Evolutionary conservation across 495 filamentous ascomycete species (phyloP), one percentile per base, ranked within the genome.

Genomic region (Penicillium soppii): DNA sequence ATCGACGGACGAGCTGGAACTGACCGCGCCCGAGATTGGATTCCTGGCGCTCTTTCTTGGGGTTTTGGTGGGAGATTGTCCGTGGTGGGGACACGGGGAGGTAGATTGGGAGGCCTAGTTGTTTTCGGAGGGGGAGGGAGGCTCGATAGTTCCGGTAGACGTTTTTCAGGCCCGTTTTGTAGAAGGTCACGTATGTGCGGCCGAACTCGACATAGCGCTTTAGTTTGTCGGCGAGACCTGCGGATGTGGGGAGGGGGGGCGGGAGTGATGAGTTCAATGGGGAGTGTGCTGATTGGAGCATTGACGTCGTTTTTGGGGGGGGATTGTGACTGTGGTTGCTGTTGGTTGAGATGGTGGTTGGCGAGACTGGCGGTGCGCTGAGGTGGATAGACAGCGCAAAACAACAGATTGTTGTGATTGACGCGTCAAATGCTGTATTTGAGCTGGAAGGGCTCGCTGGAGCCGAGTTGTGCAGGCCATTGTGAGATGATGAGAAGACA

Each of bases 161-260:
- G 46, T 85, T 81, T 56, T 78, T 80, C 21, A 96, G 65, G 12
- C 92, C 92, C 20, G 82, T 80, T 65, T 95, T 95, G 82, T 96
- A 97, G 80, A 97, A 97, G 25, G 69, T 67, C 5, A 83, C 59
- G 53, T 75, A 80, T 53, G 74, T 69, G 52, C 69, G 72, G 43
- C 75, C 78, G 32, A 71, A 37, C 20, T 56, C 51, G 57, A 77
- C 50, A 59, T 69, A 71, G 57, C 61, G 69, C 42, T 64, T 65
- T 5, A 67, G 21, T 44, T 75, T 76, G 10, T 66, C 61, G 17
- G 54, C 20, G n/a, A 54, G 39, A 4, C 58, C 6, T 1, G 69
- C 59, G 7, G 53, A 50, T 16, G 61, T 2, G 4, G 41, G n/a
- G 23, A 68, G 26, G 2, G 63, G n/a, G 23, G 2, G 47, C 38